Percentiles rank a stretch among this genome's conserved stretches.
phyloP scores from a whole-genome alignment of 352 stramenopile genomes.

The Phytophthora fragariae region DNA sequence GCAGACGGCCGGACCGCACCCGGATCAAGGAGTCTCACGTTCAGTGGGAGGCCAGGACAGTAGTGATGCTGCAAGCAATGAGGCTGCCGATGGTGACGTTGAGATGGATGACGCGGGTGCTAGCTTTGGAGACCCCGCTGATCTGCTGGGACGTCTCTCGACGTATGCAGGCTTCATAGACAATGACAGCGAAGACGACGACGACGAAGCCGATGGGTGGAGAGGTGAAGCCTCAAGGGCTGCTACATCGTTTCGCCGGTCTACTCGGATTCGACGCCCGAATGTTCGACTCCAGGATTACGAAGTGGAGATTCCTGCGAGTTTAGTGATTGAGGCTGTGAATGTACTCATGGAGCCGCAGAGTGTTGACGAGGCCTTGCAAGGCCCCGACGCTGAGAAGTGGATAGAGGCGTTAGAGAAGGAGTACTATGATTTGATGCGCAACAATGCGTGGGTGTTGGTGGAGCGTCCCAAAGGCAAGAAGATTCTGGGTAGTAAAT shows the following conservation, averaged over 20 bases:
- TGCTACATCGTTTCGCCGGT: not conserved
- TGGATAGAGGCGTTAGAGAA: not conserved
- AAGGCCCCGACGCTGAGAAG: not conserved
- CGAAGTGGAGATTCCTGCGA: not conserved
- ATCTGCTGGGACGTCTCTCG: not conserved
- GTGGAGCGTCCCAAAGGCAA: not conserved
- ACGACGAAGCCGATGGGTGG: not conserved
- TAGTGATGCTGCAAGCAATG: not conserved
- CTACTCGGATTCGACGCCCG: not conserved
- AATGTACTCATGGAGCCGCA: not conserved
- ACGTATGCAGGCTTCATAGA: not conserved
- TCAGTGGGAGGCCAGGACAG: not conserved
- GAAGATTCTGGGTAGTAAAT: not conserved
- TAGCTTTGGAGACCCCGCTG: not conserved
- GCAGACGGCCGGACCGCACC: not conserved
- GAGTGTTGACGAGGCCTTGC: not conserved
- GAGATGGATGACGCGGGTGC: not conserved
- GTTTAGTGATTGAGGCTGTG: not conserved
- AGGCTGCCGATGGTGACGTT: not conserved
- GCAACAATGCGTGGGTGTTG: not conserved
- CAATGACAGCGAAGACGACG: not conserved
- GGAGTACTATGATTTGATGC: not conserved
- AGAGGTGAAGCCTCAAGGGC: not conserved
- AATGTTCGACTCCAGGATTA: not conserved
- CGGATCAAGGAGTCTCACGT: not conserved